Base-by-base conservation (phyloP, 768 basidiomycete genomes). In the Mrakia frigida region DNA sequence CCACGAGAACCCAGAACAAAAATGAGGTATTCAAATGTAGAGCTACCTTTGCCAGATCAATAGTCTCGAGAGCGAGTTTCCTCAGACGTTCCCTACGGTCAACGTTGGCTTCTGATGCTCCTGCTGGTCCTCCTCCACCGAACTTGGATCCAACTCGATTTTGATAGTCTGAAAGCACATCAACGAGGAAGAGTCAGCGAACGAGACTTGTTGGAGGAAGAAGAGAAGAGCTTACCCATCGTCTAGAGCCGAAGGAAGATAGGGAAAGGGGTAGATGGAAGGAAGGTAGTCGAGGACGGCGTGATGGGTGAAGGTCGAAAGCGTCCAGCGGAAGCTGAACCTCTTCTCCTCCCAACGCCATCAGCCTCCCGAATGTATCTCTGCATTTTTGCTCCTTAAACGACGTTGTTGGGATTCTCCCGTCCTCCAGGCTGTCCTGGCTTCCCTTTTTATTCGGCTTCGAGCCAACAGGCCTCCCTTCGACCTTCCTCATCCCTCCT, bases 91-190 rank as follows among this genome's bases (percentile, higher is more conserved):
- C 97, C 75, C 96, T 87, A 78, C 97, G 86, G 86, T 98, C 96
- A 25, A 99, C 91, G 82, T 98, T 97, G 46, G 90, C 91, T 85
- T 98, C 97, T 33, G 91, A 93, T 18, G 92, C 93, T 43, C 96
- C 93, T 56, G 96, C 95, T n/a, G 74, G 74, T 39, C 94, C 94
- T 82, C 94, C 94, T 65, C 94, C 93, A 77, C 94, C 94, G 80
- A 97, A 97, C 84, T 95, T 97, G 71, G 91, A 93, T 35, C 94
- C 94, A 43, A 95, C 94, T 80, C 94, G 92, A 86, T 94, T 96
- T 92, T 95, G 81, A 25, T 73, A 76, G 63, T 71, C 75, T 77
- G 60, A 31, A 23, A 13, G 41, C 16, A 25, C 6, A 50, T 5
- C 18, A 28, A 50, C 14, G 13, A 59, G 7, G 33, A 11, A 21